Evolutionary conservation across 768 basidiomycete species (phyloP).

Genomic region (Lentinula detonsa): DNA sequence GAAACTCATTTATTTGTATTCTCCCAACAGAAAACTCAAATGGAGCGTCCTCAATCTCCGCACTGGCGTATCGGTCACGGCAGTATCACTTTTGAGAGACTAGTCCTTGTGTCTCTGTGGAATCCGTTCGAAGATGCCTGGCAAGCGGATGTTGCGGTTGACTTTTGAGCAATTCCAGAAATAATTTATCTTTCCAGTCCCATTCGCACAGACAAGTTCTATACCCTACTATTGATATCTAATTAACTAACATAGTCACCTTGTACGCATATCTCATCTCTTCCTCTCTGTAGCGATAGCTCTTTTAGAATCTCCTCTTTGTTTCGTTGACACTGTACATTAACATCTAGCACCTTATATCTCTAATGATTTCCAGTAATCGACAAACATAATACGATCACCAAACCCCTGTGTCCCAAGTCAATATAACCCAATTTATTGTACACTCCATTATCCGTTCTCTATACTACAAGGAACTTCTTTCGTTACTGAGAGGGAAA

Average conservation of each 20-base stretch:
- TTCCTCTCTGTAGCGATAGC: background rate
- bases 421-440: too few relatives aligned
- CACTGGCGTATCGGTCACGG: slow-evolving; percentile 28
- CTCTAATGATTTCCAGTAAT: background rate
- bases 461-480: background rate
- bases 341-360: background rate
- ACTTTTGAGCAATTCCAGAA: slow-evolving; percentile 13
- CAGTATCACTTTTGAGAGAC: slow-evolving; percentile 33
- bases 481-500: background rate
- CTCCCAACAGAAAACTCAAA: slow-evolving; percentile 22
- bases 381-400: background rate
- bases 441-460: too few relatives aligned
- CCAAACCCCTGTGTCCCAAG: too few relatives aligned
- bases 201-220: too few relatives aligned
- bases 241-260: background rate
- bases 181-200: too few relatives aligned
- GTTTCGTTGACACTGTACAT: background rate
- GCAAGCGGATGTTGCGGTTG: slow-evolving; percentile 45
- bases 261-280: background rate
- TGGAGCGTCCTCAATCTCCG: slow-evolving; percentile 16
- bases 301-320: background rate
- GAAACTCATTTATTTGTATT: background rate
- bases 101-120: slow-evolving; percentile 35
- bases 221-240: background rate
- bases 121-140: slow-evolving; percentile 38